These are phyloP conservation scores for Beauveria pseudobassiana DNA, from an alignment of 2,329 filamentous ascomycete species.

Conservation along the genomic window DNA sequence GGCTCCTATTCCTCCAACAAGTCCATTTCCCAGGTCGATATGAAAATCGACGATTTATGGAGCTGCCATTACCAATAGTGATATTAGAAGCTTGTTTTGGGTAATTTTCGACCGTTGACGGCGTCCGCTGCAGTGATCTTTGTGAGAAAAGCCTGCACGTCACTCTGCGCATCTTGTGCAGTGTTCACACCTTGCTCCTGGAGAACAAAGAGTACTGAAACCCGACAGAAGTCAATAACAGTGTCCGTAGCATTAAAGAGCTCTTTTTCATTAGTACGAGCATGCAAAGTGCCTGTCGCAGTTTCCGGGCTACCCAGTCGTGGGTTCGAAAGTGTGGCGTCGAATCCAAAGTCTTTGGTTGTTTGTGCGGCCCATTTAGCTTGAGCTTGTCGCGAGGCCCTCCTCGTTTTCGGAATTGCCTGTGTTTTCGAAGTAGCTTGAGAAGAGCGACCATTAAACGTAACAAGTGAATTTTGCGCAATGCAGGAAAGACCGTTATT, in stretches of 20 bases:
- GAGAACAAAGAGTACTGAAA: constrained; percentile 54
- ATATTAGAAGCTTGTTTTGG: constrained; percentile 32
- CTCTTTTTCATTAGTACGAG: neutral
- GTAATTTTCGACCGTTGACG: constrained; percentile 25
- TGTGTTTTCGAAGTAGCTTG: constrained; percentile 22
- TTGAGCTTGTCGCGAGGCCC: neutral
- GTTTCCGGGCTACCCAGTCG: neutral
- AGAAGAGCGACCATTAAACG: constrained; percentile 57
- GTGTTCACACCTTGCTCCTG: constrained; percentile 44
- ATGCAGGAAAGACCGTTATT: constrained; percentile 69
- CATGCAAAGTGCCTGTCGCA: neutral
- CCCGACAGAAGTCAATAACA: constrained; percentile 55
- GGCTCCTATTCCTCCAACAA: neutral
- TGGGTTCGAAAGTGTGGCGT: neutral
- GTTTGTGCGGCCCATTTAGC: neutral
- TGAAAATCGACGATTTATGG: constrained; percentile 44
- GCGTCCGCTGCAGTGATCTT: constrained; percentile 21
- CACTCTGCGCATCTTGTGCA: constrained; percentile 46
- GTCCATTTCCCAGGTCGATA: constrained; percentile 29
- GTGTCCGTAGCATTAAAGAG: constrained; percentile 45
- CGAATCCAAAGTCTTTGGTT: neutral
- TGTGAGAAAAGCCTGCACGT: constrained; percentile 49
- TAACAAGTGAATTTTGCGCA: constrained; percentile 79
- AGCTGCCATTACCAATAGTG: constrained; percentile 36
- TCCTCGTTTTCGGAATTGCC: neutral